These are phyloP conservation scores for Mycena vulgaris DNA, from an alignment of 768 basidiomycete species.

Conservation along the genomic window DNA sequence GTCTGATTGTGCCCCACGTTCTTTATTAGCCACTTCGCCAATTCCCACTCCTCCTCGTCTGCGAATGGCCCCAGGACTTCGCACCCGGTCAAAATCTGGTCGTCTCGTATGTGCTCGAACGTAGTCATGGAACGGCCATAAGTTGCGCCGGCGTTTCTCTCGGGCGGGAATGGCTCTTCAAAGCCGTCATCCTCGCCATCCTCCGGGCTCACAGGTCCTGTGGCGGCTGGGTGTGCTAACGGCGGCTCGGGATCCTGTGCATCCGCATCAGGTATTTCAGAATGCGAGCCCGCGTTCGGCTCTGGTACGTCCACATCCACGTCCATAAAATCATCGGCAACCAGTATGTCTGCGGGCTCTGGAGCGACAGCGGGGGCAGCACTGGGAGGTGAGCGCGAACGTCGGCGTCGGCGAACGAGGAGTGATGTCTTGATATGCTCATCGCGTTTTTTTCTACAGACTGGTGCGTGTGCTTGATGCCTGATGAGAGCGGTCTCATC, in stretches of 20 bases:
- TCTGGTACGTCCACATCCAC: not conserved
- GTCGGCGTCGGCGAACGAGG: not conserved
- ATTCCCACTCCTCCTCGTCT: too few species aligned
- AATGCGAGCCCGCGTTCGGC: not conserved
- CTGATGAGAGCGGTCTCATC: not conserved
- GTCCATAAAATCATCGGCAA: not conserved
- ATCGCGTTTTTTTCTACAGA: not conserved
- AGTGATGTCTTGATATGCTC: not conserved
- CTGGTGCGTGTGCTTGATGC: not conserved
- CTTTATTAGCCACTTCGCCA: too few species aligned
- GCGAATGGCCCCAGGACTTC: too few species aligned
- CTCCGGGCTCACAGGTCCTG: not conserved
- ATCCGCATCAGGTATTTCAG: not conserved
- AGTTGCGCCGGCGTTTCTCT: not conserved
- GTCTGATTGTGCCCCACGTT: too few species aligned
- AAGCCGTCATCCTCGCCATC: not conserved
- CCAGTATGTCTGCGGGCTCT: not conserved
- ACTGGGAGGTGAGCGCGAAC: not conserved
- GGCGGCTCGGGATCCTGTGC: not conserved
- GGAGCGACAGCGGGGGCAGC: not conserved
- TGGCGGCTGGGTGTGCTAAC: not conserved
- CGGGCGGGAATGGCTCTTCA: not conserved
- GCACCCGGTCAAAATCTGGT: too few species aligned
- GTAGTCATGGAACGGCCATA: too few species aligned
- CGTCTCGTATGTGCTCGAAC: too few species aligned